phyloP scores from a whole-genome alignment of 2,329 filamentous ascomycete genomes.

The Botrytis deweyae region DNA sequence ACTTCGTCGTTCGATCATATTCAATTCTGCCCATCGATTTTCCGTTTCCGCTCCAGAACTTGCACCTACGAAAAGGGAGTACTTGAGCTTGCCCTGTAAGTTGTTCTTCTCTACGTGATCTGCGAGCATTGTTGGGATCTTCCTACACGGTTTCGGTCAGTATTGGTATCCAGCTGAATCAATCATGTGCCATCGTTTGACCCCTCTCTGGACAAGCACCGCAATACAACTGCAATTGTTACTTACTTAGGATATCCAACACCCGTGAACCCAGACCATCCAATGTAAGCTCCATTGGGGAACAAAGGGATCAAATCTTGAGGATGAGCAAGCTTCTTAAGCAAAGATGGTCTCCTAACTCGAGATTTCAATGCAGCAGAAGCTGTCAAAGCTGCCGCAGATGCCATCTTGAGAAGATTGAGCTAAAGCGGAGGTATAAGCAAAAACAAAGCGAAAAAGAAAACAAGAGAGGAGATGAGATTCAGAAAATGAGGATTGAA shows the following conservation, averaged over 20 bases:
- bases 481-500: neutral
- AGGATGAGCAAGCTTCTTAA: slow-evolving; percentile 76
- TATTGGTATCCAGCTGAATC: neutral
- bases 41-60: slow-evolving; percentile 83
- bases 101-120: slow-evolving; percentile 87
- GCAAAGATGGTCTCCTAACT: slow-evolving; percentile 71
- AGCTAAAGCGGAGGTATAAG: neutral
- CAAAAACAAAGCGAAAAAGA: neutral
- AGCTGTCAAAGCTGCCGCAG: slow-evolving; percentile 34
- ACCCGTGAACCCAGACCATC: slow-evolving; percentile 89
- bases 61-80: slow-evolving; percentile 86
- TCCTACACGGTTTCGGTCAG: slow-evolving; percentile 50
- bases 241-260: slow-evolving; percentile 84
- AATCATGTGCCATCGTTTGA: neutral
- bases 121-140: slow-evolving; percentile 78
- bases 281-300: slow-evolving; percentile 81
- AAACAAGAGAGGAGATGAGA: neutral
- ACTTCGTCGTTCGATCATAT: slow-evolving; percentile 85
- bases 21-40: slow-evolving; percentile 82
- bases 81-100: slow-evolving; percentile 79
- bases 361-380: slow-evolving; percentile 66
- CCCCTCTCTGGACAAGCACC: neutral
- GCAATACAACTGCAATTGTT: neutral
- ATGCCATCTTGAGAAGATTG: slow-evolving; percentile 28
- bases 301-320: slow-evolving; percentile 80